A percentile compares a stretch with the other conserved stretches of the same genome.
These are phyloP conservation scores for Austroboletus novae-zelandiae DNA, from an alignment of 1,284 basidiomycete species.

Conservation along the genomic window DNA sequence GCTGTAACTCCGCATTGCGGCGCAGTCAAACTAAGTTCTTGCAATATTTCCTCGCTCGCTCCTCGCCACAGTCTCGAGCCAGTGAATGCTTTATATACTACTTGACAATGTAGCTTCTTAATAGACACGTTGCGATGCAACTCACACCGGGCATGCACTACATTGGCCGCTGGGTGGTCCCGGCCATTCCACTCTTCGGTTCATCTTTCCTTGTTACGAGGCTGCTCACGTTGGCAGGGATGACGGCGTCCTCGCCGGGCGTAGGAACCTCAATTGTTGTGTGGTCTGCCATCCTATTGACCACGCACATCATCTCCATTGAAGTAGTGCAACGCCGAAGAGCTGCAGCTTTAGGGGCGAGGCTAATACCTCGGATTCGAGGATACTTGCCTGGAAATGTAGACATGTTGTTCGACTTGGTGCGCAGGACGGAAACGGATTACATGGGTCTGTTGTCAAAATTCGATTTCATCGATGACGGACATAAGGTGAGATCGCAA, in stretches of 20 bases:
- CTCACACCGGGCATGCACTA: conserved; percentile 25
- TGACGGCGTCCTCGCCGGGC: conserved; percentile 6
- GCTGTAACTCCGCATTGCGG: too few species aligned
- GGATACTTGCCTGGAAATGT: conserved; percentile 27
- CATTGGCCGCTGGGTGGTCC: conserved; percentile 9
- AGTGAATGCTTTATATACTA: too few species aligned
- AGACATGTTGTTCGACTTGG: conserved; percentile 20
- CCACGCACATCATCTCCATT: conserved; percentile 1
- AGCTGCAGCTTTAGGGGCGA: conserved; percentile 20
- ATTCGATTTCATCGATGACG: conserved; percentile 1
- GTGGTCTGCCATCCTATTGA: not conserved
- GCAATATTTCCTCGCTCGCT: too few species aligned
- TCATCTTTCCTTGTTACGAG: conserved; percentile 13
- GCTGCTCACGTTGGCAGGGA: conserved; percentile 5
- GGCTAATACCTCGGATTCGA: conserved; percentile 17
- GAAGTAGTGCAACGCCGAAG: conserved; percentile 15
- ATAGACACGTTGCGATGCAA: conserved; percentile 11
- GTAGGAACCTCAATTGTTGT: conserved; percentile 4
- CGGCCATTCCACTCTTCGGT: conserved; percentile 14
- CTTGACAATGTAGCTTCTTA: too few species aligned
- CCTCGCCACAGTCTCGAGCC: too few species aligned
- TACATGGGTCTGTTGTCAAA: conserved; percentile 25
- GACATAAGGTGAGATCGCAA: conserved; percentile 8
- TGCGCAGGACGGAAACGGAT: conserved; percentile 13
- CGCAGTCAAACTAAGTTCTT: too few species aligned